Evolutionary conservation across 2,329 filamentous ascomycete species (phyloP).

Genomic region (Colletotrichum aenigma): DNA sequence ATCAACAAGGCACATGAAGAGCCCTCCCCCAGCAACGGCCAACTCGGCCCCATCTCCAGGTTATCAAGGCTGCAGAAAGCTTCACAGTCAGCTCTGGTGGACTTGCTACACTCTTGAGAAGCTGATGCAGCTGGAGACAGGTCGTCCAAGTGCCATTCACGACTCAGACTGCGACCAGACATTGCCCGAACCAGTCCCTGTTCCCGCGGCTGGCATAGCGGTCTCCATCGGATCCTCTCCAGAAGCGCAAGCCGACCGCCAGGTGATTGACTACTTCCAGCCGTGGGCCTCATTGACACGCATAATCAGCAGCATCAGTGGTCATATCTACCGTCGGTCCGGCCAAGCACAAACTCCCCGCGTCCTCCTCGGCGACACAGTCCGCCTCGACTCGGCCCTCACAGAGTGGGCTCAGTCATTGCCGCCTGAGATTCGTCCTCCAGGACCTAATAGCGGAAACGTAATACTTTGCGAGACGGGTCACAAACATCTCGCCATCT

Average conservation of each 20-base stretch:
- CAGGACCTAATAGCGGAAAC: neutral
- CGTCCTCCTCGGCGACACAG: constrained; percentile 12
- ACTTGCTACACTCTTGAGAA: constrained; percentile 55
- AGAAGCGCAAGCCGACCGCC: neutral
- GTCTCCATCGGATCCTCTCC: neutral
- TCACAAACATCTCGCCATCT: constrained; percentile 4
- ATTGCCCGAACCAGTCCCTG: neutral
- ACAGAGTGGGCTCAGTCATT: constrained; percentile 19
- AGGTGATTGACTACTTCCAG: constrained; percentile 15
- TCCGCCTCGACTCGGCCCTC: constrained; percentile 20
- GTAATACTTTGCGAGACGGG: neutral
- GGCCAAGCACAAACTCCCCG: neutral
- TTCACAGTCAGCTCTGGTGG: constrained; percentile 55
- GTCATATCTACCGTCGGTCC: neutral
- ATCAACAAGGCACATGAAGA: neutral
- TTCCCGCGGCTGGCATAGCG: neutral
- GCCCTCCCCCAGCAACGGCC: neutral
- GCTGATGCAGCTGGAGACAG: constrained; percentile 27
- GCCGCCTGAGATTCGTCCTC: neutral
- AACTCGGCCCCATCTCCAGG: neutral
- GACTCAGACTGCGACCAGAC: constrained; percentile 21
- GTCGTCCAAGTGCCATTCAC: constrained; percentile 23
- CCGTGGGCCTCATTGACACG: constrained; percentile 18
- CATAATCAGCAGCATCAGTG: constrained; percentile 21
- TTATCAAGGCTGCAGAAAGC: constrained; percentile 39